Evolutionary conservation across 2,329 filamentous ascomycete species (phyloP).

Genomic region (Drechmeria coniospora): DNA sequence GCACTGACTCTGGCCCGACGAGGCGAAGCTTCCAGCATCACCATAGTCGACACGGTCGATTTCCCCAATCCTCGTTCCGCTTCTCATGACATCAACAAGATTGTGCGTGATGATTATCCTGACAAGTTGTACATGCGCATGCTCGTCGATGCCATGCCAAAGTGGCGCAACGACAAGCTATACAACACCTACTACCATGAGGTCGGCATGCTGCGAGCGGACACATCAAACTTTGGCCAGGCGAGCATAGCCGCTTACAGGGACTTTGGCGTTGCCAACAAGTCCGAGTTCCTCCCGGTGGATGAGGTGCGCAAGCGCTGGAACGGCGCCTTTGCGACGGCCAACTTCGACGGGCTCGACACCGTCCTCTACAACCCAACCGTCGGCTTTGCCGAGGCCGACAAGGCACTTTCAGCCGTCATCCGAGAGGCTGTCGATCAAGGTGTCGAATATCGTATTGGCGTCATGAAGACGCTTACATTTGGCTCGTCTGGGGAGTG

Average conservation of each 20-base stretch:
- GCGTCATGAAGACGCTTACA: constrained; percentile 28
- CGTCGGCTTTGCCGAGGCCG: constrained; percentile 44
- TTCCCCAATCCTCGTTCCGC: constrained; percentile 23
- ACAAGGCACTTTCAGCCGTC: constrained; percentile 38
- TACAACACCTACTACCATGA: constrained; percentile 39
- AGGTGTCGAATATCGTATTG: constrained; percentile 40
- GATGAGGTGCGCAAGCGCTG: constrained; percentile 39
- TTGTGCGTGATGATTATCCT: constrained; percentile 26
- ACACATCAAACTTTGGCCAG: constrained; percentile 25
- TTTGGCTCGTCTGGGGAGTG: constrained; percentile 31
- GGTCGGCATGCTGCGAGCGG: constrained; percentile 35
- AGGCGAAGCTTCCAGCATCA: constrained; percentile 13
- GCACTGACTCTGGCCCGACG: constrained; percentile 19
- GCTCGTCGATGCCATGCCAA: constrained; percentile 23
- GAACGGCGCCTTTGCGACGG: constrained; percentile 39
- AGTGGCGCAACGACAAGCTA: constrained; percentile 28
- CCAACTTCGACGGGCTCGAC: constrained; percentile 39
- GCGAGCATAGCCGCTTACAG: constrained; percentile 25
- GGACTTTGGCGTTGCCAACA: constrained; percentile 22
- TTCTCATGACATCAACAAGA: constrained; percentile 32
- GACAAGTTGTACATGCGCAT: constrained; percentile 24
- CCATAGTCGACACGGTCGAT: constrained; percentile 19
- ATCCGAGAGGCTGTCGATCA: constrained; percentile 33
- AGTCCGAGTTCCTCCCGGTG: constrained; percentile 24
- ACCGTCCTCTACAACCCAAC: constrained; percentile 41